Evolutionary conservation across 2,329 filamentous ascomycete species (phyloP).

Genomic region (Aureobasidium sp.): DNA sequence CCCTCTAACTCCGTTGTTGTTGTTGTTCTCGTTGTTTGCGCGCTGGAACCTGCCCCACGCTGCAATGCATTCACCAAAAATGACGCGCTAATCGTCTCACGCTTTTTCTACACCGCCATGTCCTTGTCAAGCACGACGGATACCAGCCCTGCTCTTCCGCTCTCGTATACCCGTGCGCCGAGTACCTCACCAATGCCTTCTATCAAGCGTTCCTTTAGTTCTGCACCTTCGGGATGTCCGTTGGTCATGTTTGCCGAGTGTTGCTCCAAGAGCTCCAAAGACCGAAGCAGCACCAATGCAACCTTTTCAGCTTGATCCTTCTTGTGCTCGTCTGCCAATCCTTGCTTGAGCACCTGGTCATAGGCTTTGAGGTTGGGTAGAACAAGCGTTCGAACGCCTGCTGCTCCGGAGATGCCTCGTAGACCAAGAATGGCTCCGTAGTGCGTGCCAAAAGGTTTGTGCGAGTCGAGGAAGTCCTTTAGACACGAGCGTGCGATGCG

Average conservation of each 20-base stretch:
- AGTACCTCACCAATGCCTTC: conserved; percentile 36
- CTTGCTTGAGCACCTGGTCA: conserved; percentile 53
- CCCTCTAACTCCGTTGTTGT: conserved; percentile 3
- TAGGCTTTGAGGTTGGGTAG: conserved; percentile 61
- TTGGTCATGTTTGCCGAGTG: conserved; percentile 33
- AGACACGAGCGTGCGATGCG: conserved; percentile 89
- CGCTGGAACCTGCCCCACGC: background rate
- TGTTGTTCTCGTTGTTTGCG: background rate
- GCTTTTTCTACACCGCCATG: conserved; percentile 17
- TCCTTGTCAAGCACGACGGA: conserved; percentile 35
- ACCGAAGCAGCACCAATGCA: conserved; percentile 49
- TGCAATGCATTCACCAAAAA: conserved; percentile 8
- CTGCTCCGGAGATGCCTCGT: conserved; percentile 64
- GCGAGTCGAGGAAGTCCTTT: conserved; percentile 83
- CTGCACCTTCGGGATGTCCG: conserved; percentile 35
- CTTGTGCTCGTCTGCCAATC: conserved; percentile 47
- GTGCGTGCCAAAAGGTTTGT: conserved; percentile 73
- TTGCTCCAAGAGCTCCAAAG: conserved; percentile 48
- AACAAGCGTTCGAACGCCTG: conserved; percentile 57
- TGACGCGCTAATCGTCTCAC: background rate
- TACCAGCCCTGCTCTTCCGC: conserved; percentile 31
- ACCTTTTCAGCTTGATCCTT: conserved; percentile 56
- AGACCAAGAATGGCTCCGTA: conserved; percentile 84
- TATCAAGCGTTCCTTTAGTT: conserved; percentile 30
- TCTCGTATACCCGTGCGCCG: conserved; percentile 19